Evolutionary conservation across 2,329 filamentous ascomycete species (phyloP), one percentile per base, ranked within the genome.

Genomic region (Dothiorella sarmentorum): DNA sequence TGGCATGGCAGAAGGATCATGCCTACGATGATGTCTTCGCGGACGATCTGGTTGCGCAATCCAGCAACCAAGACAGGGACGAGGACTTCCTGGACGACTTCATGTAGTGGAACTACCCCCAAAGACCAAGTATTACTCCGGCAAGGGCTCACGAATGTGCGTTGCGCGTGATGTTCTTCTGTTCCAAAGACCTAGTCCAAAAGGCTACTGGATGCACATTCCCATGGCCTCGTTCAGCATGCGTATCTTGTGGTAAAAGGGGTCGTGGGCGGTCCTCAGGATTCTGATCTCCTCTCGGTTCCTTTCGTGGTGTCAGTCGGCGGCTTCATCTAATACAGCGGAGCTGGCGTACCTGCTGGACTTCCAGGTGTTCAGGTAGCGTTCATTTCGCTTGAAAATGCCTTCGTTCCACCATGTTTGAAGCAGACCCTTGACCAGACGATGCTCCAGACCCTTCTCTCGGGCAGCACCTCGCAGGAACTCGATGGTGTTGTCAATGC

Each of bases 1-100:
- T 93, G 76, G 95, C 95, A 73, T 96, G 86, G 82, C 90, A 96
- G 75, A 94, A 94, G 76, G 91, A 96, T n/a, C 93, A 99, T 75
- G 93, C 92, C 2, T 99, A 99, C 73, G 94, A 97, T 70, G 91
- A 96, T 45, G 75, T 97, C 56, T 91, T 96, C 73, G 85, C 83
- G 4, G 91, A 95, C 56, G 90, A 96, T 60, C 88, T 89, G 66
- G 81, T 96, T 77, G 85, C 85, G 42, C 76, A 74, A 20, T 85
- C 85, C 58, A 96, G 87, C 76, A 99, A 99, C 74, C 90, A 97
- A 75, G 86, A 96, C 68, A 84, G 91, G 13, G 81, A 82, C 62
- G 83, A 85, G 61, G 80, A 90, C 71, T 92, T 90, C 77, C 83
- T 90, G 69, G 92, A 97, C 60, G 93, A 99, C 69, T 99, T 99